A percentile compares a stretch with the other conserved stretches of the same genome.
Conservation (phyloP, 1,284 basidiomycete species). For the Sanghuangporus baumii region DNA sequence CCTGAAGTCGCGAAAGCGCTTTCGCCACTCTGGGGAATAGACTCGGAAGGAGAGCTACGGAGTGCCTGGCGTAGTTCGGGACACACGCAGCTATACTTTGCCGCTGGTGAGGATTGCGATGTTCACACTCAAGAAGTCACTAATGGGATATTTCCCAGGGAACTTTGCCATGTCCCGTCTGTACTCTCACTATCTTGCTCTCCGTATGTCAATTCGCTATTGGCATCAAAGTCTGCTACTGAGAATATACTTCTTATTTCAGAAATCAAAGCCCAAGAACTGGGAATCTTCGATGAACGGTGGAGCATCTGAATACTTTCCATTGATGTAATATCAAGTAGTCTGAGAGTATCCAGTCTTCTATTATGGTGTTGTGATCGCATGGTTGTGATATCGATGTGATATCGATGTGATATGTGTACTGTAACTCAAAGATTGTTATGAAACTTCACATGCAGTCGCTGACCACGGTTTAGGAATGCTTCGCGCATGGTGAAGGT, state of each 20-base stretch:
- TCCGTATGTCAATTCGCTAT: conserved; percentile 26
- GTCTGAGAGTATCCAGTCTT: too few relatives aligned
- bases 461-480: too few relatives aligned
- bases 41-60: conserved; percentile 40
- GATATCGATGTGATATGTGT: too few relatives aligned
- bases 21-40: conserved; percentile 38
- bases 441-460: too few relatives aligned
- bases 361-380: too few relatives aligned
- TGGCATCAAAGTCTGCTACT: neutral
- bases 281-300: neutral
- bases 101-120: conserved; percentile 24
- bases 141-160: conserved; percentile 25
- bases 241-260: neutral
- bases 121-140: neutral
- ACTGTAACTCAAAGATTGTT: too few relatives aligned
- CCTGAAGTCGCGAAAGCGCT: conserved; percentile 33
- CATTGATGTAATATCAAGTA: neutral
- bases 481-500: too few relatives aligned
- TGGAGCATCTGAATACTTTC: neutral
- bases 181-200: conserved; percentile 32
- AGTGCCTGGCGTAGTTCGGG: conserved; percentile 32
- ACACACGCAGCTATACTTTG: conserved; percentile 31
- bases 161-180: conserved; percentile 30
- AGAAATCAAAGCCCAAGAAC: conserved; percentile 1
- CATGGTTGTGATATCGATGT: too few relatives aligned